A percentile compares a stretch with the other conserved stretches of the same genome.
Evolutionary conservation across 768 basidiomycete species (phyloP).

Genomic region (Epithele typhae): DNA sequence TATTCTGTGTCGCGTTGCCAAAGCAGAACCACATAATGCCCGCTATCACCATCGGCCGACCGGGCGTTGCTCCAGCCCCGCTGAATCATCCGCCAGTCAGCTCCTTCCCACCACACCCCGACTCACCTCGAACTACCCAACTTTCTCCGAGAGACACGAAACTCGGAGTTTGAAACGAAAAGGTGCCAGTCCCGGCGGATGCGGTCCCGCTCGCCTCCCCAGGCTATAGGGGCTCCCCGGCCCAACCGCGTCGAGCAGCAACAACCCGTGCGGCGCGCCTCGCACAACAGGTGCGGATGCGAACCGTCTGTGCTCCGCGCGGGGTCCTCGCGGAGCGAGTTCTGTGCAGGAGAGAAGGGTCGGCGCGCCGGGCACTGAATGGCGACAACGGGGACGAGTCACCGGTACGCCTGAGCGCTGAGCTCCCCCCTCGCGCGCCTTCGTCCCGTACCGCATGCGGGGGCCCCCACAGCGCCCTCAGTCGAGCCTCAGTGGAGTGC

Average conservation of each 20-base stretch:
- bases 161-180: background rate
- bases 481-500: background rate
- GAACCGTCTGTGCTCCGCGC: background rate
- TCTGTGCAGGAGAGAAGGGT: no score
- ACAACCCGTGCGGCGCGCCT: background rate
- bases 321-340: no score
- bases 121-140: background rate
- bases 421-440: no score
- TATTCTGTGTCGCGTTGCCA: background rate
- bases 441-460: no score
- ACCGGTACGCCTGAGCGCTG: no score
- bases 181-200: no score
- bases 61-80: background rate
- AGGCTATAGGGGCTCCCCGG: background rate
- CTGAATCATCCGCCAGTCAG: constrained; percentile 5
- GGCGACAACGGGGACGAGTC: no score
- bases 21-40: background rate
- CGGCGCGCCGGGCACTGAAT: no score
- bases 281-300: constrained; percentile 2
- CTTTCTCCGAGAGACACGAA: background rate
- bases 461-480: no score
- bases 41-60: background rate
- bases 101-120: background rate
- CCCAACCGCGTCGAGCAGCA: background rate
- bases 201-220: background rate